phyloP scores from a whole-genome alignment of 2,329 filamentous ascomycete species.

The Fusarium napiforme region DNA sequence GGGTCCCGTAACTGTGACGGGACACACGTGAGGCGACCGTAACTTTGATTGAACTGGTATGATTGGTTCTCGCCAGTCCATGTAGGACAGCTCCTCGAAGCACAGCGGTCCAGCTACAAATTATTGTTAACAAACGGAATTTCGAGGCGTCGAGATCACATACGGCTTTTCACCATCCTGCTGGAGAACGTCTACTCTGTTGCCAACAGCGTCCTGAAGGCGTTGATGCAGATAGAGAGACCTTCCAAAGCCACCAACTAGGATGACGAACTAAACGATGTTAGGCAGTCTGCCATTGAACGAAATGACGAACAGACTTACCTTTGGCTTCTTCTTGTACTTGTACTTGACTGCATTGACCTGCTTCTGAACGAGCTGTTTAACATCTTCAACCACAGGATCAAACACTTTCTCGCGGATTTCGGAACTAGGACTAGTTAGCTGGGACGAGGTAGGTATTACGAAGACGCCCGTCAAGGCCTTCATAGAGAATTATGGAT shows the following conservation, averaged over 20 bases:
- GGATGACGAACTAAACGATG: constrained; percentile 49
- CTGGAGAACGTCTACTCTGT: constrained; percentile 47
- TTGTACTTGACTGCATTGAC: constrained; percentile 38
- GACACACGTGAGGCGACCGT: constrained; percentile 45
- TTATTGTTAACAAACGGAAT: neutral
- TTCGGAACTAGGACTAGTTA: neutral
- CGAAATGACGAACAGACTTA: neutral
- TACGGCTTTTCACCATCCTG: constrained; percentile 48
- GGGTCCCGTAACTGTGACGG: constrained; percentile 45
- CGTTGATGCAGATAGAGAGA: constrained; percentile 45
- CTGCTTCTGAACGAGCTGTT: constrained; percentile 45
- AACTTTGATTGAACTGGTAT: constrained; percentile 17
- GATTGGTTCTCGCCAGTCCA: constrained; percentile 27
- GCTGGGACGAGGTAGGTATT: neutral
- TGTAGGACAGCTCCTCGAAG: constrained; percentile 49
- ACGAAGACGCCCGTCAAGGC: no score
- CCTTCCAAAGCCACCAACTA: constrained; percentile 55
- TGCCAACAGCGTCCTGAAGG: constrained; percentile 25
- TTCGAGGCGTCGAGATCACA: constrained; percentile 10
- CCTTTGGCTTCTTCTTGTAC: constrained; percentile 45
- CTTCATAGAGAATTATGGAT: no score
- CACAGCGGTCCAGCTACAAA: constrained; percentile 50
- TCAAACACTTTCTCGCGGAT: constrained; percentile 37
- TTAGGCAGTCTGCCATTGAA: neutral
- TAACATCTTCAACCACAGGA: constrained; percentile 38